Evolutionary conservation across 2,329 filamentous ascomycete species (phyloP).

Genomic region (Fusarium abutilonis): DNA sequence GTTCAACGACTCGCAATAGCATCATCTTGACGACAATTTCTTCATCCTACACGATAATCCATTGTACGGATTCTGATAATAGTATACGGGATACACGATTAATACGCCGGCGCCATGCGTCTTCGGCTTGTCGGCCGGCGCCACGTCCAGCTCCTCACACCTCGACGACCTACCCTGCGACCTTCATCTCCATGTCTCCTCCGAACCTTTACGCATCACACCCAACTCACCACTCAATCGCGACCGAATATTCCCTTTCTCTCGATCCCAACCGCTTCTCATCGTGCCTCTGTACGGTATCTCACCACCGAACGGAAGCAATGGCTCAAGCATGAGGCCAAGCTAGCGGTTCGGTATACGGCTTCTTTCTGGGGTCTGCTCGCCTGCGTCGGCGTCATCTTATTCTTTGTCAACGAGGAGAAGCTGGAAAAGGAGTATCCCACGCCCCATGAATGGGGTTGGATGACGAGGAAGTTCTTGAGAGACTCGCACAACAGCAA

Average conservation of each 20-base stretch:
- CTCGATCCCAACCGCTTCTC: constrained; percentile 55
- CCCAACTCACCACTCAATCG: constrained; percentile 46
- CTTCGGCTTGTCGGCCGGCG: constrained; percentile 51
- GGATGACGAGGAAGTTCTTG: constrained; percentile 73
- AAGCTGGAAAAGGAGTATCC: constrained; percentile 78
- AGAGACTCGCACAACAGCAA: constrained; percentile 71
- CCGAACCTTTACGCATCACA: constrained; percentile 45
- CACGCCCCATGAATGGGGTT: constrained; percentile 84
- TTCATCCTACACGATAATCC: neutral
- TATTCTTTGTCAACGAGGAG: constrained; percentile 77
- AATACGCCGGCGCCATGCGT: constrained; percentile 49
- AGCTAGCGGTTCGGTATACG: constrained; percentile 74
- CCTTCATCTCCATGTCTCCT: constrained; percentile 37
- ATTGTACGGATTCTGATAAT: neutral
- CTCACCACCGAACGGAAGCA: constrained; percentile 81
- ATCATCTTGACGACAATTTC: constrained; percentile 6
- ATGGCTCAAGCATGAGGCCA: constrained; percentile 76
- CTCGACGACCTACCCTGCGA: constrained; percentile 28
- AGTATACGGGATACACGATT: neutral
- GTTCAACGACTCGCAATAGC: constrained; percentile 9
- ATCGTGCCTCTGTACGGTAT: constrained; percentile 70
- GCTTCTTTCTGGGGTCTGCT: constrained; percentile 72
- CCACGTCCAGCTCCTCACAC: constrained; percentile 25
- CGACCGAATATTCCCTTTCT: constrained; percentile 59
- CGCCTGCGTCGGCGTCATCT: constrained; percentile 67